phyloP scores from a whole-genome alignment of 352 stramenopile species.

The Aphanomyces stellatus region DNA sequence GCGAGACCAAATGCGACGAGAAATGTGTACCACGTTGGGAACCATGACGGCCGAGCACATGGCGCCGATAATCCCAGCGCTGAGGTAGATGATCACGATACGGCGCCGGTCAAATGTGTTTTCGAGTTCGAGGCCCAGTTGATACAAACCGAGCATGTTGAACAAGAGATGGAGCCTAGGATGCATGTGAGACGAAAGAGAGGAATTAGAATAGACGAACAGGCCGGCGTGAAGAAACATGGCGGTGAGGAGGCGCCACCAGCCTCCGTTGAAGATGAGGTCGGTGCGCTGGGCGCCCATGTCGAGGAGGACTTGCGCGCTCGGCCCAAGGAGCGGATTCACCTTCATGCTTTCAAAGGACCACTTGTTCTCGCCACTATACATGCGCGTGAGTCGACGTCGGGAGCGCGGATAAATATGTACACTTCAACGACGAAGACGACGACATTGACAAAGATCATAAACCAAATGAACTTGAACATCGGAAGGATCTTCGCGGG shows the following conservation, averaged over 20 bases:
- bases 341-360: conserved; percentile 45
- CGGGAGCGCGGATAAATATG: neutral
- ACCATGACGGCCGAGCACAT: conserved; percentile 50
- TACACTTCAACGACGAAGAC: conserved; percentile 20
- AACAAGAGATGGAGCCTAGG: conserved; percentile 48
- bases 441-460: conserved; percentile 12
- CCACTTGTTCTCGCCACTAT: conserved; percentile 52
- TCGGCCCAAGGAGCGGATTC: conserved; percentile 65
- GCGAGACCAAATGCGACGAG: no score
- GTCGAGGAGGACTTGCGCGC: conserved; percentile 33
- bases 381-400: neutral
- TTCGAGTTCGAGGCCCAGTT: conserved; percentile 52
- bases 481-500: conserved; percentile 4
- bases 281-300: conserved; percentile 37
- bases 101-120: conserved; percentile 37
- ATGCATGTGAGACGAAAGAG: neutral
- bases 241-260: conserved; percentile 47
- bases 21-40: conserved; percentile 31
- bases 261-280: conserved; percentile 49
- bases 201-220: neutral
- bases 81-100: conserved; percentile 40
- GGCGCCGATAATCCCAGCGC: conserved; percentile 43
- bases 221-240: conserved; percentile 65
- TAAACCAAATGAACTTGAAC: conserved; percentile 19
- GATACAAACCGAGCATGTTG: conserved; percentile 45